Evolutionary conservation across 2,329 filamentous ascomycete genomes (phyloP), one percentile per base, ranked within the genome.

Genomic region (Cyphellophora attinorum): DNA sequence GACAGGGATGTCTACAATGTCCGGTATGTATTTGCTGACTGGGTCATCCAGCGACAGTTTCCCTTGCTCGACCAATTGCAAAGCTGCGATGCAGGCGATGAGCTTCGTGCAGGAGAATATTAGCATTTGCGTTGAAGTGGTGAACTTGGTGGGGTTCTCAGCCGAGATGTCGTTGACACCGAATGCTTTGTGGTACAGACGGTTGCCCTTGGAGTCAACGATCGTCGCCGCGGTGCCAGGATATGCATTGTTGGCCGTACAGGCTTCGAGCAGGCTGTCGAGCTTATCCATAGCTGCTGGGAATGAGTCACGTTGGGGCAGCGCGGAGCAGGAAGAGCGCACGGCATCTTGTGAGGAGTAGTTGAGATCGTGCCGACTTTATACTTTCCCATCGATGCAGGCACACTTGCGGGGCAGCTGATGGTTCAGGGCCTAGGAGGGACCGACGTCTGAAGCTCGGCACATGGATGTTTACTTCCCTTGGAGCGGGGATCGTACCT

Each of bases 271-370:
- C 21, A 46, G 23, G 8, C 40, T 21, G 29, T 31, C 40, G 5
- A 47, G 21, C 34, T 41, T 33, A n/a, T 13, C 71, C 75, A 33
- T 50, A 78, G 10, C 68, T 78, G n/a, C n/a, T n/a, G n/a, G n/a
- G n/a, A n/a, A n/a, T n/a, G n/a, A n/a, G n/a, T n/a, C n/a, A n/a
- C n/a, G n/a, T n/a, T n/a, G n/a, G n/a, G n/a, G n/a, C n/a, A n/a
- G n/a, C n/a, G n/a, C n/a, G n/a, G n/a, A n/a, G n/a, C n/a, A n/a
- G n/a, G n/a, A n/a, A n/a, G n/a, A n/a, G n/a, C n/a, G n/a, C n/a
- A n/a, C n/a, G n/a, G n/a, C n/a, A n/a, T n/a, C n/a, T n/a, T n/a
- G n/a, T n/a, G n/a, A n/a, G n/a, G n/a, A n/a, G n/a, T n/a, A n/a
- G n/a, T n/a, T n/a, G n/a, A n/a, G n/a, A n/a, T n/a, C n/a, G n/a